phyloP scores from a whole-genome alignment of 2,329 filamentous ascomycete genomes.

The Fusarium veterinarium region DNA sequence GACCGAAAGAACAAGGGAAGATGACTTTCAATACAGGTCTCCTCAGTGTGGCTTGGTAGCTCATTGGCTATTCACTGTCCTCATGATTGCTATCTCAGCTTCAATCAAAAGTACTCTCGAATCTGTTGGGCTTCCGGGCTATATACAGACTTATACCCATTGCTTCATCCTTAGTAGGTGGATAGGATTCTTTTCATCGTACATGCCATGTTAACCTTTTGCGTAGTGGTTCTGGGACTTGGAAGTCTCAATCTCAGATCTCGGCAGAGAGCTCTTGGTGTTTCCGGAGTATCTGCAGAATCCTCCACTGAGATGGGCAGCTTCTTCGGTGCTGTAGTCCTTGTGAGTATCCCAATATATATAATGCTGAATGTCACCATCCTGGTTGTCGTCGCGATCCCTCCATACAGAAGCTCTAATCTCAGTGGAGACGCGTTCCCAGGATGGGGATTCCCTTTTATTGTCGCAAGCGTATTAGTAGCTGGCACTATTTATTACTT shows the following conservation, averaged over 20 bases:
- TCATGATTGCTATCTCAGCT: neutral
- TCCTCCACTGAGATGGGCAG: neutral
- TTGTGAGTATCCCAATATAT: neutral
- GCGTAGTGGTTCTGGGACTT: neutral
- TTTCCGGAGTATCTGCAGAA: neutral
- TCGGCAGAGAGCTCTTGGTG: neutral
- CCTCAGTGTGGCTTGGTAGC: neutral
- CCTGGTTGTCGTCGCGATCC: neutral
- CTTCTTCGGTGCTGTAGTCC: neutral
- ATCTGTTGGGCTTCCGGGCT: neutral
- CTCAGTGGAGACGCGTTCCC: neutral
- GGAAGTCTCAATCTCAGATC: neutral
- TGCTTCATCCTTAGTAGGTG: neutral
- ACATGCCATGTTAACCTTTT: neutral
- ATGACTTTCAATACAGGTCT: neutral
- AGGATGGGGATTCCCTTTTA: neutral
- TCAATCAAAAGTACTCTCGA: neutral
- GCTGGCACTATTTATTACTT: neutral
- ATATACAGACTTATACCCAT: neutral
- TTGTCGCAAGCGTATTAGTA: neutral
- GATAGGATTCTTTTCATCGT: fast-evolving
- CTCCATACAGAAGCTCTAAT: neutral
- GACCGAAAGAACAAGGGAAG: neutral
- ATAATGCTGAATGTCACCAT: neutral
- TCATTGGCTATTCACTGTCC: neutral